Conservation (phyloP, 2,329 filamentous ascomycete genomes). For the Claviceps paspali region DNA sequence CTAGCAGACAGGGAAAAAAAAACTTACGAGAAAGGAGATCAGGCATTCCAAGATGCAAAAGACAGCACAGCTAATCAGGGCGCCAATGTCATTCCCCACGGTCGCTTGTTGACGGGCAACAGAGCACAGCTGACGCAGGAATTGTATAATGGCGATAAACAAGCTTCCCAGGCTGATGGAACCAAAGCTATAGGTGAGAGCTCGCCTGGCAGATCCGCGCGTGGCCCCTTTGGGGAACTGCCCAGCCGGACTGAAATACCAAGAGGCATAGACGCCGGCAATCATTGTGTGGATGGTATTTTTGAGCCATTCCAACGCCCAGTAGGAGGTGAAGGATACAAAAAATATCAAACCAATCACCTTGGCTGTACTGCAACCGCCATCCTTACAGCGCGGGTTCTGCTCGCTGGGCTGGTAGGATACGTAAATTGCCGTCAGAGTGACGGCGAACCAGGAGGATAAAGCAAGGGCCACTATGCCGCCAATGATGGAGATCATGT, state of each 20-base stretch:
- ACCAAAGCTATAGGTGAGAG: slow-evolving; percentile 82
- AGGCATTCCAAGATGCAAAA: slow-evolving; percentile 68
- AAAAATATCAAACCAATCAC: slow-evolving; percentile 78
- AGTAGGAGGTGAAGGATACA: slow-evolving; percentile 82
- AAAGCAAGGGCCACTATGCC: slow-evolving; percentile 63
- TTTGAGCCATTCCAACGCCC: slow-evolving; percentile 88
- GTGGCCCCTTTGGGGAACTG: slow-evolving; percentile 66
- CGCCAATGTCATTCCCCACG: no score
- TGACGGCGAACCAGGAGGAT: slow-evolving; percentile 74
- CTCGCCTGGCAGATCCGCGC: slow-evolving; percentile 64
- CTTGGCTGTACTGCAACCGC: slow-evolving; percentile 54
- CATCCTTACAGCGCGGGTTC: slow-evolving; percentile 34
- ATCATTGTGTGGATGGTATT: slow-evolving; percentile 83
- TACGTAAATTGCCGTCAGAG: slow-evolving; percentile 72
- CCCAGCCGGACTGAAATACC: slow-evolving; percentile 62
- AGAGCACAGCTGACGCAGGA: slow-evolving; percentile 66
- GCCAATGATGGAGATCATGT: slow-evolving; percentile 69
- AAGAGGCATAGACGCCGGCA: slow-evolving; percentile 77
- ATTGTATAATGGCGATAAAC: slow-evolving; percentile 74
- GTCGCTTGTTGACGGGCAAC: slow-evolving; percentile 50
- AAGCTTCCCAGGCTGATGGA: slow-evolving; percentile 79
- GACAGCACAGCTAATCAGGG: no score
- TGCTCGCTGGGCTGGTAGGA: slow-evolving; percentile 54
- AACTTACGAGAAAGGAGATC: slow-evolving; percentile 43
- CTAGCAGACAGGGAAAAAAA: not conserved